phyloP scores from a whole-genome alignment of 257 asterid species.

The Nicotiana tomentosiformis region DNA sequence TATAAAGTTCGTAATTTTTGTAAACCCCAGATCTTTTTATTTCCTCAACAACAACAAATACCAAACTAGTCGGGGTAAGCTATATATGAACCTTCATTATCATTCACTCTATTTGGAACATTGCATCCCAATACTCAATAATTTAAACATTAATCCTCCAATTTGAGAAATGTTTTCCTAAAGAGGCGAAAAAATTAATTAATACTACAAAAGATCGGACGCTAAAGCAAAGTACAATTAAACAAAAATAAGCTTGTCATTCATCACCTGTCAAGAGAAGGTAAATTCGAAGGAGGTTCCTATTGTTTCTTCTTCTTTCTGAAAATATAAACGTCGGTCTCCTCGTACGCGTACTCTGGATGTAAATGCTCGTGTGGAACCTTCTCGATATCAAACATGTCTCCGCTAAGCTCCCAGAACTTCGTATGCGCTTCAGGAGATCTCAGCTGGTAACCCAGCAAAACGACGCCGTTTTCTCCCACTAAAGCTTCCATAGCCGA shows the following conservation, averaged over 20 bases:
- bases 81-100: not conserved
- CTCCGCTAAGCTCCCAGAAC: conserved; percentile 64
- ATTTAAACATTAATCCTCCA: not conserved
- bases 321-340: conserved; percentile 66
- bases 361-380: conserved; percentile 86
- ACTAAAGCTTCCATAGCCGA: conserved; percentile 57
- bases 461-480: conserved; percentile 73
- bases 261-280: not conserved
- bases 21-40: not conserved
- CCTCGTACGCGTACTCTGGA: conserved; percentile 81
- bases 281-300: not conserved
- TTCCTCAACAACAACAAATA: not conserved
- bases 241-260: not conserved
- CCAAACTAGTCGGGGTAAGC: not conserved
- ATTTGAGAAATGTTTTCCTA: not conserved
- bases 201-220: not conserved
- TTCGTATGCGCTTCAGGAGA: conserved; percentile 77
- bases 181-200: not conserved
- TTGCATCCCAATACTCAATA: not conserved
- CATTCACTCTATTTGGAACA: not conserved
- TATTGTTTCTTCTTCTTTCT: conserved; percentile 16
- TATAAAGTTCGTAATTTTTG: not conserved
- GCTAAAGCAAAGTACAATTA: not conserved
- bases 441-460: conserved; percentile 81
- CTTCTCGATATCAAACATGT: conserved; percentile 59